Evolutionary conservation across 1,284 basidiomycete genomes (phyloP).

Genomic region (Termitomyces sp.): DNA sequence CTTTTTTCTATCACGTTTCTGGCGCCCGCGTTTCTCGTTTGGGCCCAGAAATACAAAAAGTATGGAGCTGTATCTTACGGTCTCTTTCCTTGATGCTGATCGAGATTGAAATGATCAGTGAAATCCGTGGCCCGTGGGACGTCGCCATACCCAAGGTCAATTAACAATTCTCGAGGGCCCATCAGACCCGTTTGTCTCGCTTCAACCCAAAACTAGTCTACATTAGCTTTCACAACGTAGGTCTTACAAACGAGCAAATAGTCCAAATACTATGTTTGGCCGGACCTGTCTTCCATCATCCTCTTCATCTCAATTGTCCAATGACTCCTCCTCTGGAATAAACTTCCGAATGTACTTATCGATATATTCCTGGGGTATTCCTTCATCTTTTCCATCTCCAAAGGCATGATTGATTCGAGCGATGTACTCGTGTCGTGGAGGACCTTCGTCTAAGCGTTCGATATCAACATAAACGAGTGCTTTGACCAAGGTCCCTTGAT

Average conservation of each 20-base stretch:
- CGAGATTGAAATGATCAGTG: constrained; percentile 8
- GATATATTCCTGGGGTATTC: constrained; percentile 37
- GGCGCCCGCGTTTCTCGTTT: constrained; percentile 68
- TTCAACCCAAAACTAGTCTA: neutral
- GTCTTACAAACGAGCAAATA: neutral
- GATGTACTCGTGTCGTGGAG: constrained; percentile 37
- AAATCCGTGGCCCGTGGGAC: constrained; percentile 24
- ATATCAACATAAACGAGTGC: constrained; percentile 39
- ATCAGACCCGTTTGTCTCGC: neutral
- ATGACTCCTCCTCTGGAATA: constrained; percentile 26
- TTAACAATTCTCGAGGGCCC: neutral
- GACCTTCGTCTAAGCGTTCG: constrained; percentile 25
- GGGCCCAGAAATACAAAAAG: constrained; percentile 85
- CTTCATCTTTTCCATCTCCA: constrained; percentile 32
- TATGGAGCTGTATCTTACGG: constrained; percentile 28
- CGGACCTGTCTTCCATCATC: too few relatives aligned
- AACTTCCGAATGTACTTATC: constrained; percentile 37
- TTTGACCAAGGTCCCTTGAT: constrained; percentile 17
- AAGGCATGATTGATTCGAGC: constrained; percentile 40
- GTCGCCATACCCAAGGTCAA: constrained; percentile 21
- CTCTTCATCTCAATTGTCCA: constrained; percentile 5
- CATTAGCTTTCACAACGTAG: neutral
- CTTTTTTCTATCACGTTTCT: constrained; percentile 61
- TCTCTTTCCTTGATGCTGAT: neutral
- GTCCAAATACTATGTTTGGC: too few relatives aligned